A percentile compares a stretch with the other conserved stretches of the same genome.
phyloP scores from a whole-genome alignment of 768 basidiomycete genomes.

The Auricularia sp. region DNA sequence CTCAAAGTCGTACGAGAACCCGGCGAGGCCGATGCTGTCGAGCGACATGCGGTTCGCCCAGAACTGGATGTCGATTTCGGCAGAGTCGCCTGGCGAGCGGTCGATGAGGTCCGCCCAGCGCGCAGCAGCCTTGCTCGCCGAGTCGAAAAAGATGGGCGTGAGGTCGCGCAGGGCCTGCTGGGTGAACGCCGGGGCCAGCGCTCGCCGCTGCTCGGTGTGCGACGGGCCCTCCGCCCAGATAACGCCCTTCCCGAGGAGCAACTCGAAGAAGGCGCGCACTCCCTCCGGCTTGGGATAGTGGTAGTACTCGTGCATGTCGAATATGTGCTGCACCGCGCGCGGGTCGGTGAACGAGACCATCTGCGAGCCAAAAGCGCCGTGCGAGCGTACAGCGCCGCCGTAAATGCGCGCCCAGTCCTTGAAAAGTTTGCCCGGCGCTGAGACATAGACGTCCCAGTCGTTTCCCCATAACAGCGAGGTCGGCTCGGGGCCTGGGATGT shows the following conservation, averaged over 20 bases:
- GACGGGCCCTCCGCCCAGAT: conserved; percentile 49
- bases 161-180: conserved; percentile 9
- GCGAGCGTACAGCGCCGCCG: conserved; percentile 47
- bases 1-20: conserved; percentile 10
- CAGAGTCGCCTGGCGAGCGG: conserved; percentile 1
- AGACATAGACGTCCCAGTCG: conserved; percentile 37
- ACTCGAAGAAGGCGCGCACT: conserved; percentile 53
- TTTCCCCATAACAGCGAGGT: conserved; percentile 51
- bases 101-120: conserved; percentile 8
- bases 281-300: conserved; percentile 53
- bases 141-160: conserved; percentile 10
- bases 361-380: conserved; percentile 49
- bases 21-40: conserved; percentile 11
- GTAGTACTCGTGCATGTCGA: conserved; percentile 40
- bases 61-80: conserved; percentile 10
- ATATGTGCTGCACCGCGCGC: conserved; percentile 42
- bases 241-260: conserved; percentile 51
- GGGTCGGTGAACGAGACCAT: conserved; percentile 48
- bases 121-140: conserved; percentile 7
- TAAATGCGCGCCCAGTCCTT: conserved; percentile 41
- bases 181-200: conserved; percentile 2
- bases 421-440: conserved; percentile 42
- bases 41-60: conserved; percentile 13
- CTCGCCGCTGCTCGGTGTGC: neutral
- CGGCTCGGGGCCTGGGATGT: conserved; percentile 41